Conservation (phyloP, 768 basidiomycete genomes). For the Tricholoma saponaceum region DNA sequence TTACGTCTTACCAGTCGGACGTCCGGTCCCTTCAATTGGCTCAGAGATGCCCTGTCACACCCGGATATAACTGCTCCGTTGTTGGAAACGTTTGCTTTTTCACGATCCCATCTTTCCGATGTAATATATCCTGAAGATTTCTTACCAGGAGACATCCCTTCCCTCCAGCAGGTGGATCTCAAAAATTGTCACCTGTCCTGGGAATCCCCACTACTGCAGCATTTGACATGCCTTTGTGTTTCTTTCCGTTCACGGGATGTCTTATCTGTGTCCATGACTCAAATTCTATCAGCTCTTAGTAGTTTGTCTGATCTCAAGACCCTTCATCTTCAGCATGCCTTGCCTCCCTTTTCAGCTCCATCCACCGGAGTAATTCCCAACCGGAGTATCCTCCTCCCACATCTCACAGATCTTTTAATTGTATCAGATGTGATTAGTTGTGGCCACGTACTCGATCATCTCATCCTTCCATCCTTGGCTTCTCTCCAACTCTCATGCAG, state of each 20-base stretch:
- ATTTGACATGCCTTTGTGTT: not conserved
- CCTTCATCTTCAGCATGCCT: not conserved
- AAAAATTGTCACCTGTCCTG: not conserved
- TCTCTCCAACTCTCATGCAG: not conserved
- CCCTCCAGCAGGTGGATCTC: not conserved
- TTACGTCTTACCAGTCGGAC: not conserved
- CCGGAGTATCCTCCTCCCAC: not conserved
- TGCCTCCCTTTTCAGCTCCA: not conserved
- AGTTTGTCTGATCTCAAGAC: not conserved
- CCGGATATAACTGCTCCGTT: not conserved
- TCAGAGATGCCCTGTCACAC: not conserved
- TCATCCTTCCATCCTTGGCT: not conserved
- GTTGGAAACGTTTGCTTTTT: not conserved
- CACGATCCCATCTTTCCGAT: not conserved
- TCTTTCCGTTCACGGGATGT: not conserved
- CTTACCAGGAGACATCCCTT: not conserved
- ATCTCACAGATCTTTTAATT: not conserved
- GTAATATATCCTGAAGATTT: not conserved
- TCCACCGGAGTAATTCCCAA: not conserved
- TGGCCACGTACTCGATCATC: not conserved
- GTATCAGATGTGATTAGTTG: not conserved
- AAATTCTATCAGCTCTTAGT: not conserved
- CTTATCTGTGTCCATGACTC: not conserved
- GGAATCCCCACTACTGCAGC: not conserved
- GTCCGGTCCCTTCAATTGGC: not conserved